Conservation (phyloP, 306 rosid genomes). For the Luffa acutangula region DNA sequence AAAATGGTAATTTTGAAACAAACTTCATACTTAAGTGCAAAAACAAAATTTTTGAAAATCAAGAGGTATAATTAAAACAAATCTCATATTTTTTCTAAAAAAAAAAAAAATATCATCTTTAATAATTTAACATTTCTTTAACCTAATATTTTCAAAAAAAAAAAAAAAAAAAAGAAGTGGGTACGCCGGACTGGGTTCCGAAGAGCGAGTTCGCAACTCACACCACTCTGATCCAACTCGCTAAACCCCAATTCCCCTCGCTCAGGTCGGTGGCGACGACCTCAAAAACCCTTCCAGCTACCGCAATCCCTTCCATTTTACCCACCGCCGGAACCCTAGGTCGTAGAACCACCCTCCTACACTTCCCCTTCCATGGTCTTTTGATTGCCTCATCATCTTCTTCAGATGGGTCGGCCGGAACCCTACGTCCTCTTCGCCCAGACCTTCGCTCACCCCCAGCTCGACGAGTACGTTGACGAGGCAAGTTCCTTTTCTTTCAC, state of each 20-base stretch:
- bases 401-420: constrained; percentile 82
- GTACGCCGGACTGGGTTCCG: background rate
- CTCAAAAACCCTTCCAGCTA: background rate
- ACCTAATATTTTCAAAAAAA: background rate
- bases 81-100: background rate
- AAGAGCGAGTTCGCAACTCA: constrained; percentile 2
- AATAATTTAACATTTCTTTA: no score
- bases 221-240: background rate
- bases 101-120: no score
- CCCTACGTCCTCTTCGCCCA: constrained; percentile 84
- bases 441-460: constrained; percentile 79
- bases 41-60: no score
- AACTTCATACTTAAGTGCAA: no score
- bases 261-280: constrained; percentile 3
- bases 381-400: background rate
- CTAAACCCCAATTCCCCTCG: background rate
- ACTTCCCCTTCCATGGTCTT: background rate
- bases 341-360: background rate
- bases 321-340: background rate
- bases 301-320: background rate
- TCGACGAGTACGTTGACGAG: constrained; percentile 98
- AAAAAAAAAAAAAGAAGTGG: background rate
- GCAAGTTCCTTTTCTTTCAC: constrained; percentile 21
- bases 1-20: no score
- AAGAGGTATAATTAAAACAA: no score